Conservation (phyloP, 2,329 filamentous ascomycete genomes). For the Fusarium pseudonygamai region DNA sequence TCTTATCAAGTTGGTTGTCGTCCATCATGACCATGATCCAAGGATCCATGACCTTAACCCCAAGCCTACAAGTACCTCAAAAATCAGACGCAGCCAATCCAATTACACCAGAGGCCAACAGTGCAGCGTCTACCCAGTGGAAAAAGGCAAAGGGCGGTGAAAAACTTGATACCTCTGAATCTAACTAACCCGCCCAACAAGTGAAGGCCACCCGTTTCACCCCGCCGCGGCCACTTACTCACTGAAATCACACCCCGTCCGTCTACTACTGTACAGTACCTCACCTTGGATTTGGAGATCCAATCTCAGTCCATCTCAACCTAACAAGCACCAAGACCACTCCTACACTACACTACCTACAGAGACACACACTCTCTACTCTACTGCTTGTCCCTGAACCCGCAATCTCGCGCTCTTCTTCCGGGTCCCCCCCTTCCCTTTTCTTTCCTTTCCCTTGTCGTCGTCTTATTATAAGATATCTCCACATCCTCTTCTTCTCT, state of each 20-base stretch:
- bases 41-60: slow-evolving; percentile 4
- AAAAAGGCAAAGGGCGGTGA: slow-evolving; percentile 42
- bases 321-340: not conserved
- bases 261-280: not conserved
- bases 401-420: slow-evolving; percentile 39
- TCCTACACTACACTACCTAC: not conserved
- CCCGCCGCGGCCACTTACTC: slow-evolving; percentile 17
- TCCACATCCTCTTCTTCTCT: slow-evolving; percentile 28
- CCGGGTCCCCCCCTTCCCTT: slow-evolving; percentile 29
- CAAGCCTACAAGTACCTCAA: slow-evolving; percentile 23
- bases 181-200: slow-evolving; percentile 37
- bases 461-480: slow-evolving; percentile 30
- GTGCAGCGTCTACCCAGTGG: slow-evolving; percentile 26
- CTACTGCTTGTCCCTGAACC: slow-evolving; percentile 19
- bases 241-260: slow-evolving; percentile 19
- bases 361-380: not conserved
- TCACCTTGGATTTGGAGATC: slow-evolving; percentile 34
- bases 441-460: slow-evolving; percentile 5
- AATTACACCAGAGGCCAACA: slow-evolving; percentile 27
- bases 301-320: slow-evolving; percentile 35
- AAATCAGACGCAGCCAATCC: slow-evolving; percentile 9
- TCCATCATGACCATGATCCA: slow-evolving; percentile 29
- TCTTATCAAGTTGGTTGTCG: not conserved
- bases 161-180: slow-evolving; percentile 36
- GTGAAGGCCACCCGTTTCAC: slow-evolving; percentile 31